Conservation (phyloP, 2,329 filamentous ascomycete species). For the Aspergillus viridinutans region DNA sequence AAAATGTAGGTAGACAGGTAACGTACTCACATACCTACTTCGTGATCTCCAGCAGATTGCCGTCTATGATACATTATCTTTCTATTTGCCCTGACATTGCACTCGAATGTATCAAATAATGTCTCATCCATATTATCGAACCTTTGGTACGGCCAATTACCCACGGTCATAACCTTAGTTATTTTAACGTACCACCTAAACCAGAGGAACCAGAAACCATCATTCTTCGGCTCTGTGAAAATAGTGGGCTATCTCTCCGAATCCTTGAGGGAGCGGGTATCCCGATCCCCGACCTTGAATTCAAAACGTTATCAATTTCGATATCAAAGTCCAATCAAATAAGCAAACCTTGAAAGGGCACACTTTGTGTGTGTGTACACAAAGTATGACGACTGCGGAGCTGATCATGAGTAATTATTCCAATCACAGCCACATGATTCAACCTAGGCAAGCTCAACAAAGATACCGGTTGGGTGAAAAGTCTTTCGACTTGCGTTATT, state of each 20-base stretch:
- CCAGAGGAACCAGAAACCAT: constrained; percentile 5
- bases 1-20: neutral
- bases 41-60: neutral
- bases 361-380: neutral
- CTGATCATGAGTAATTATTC: neutral
- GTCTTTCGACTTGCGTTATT: neutral
- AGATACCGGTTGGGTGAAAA: constrained; percentile 12
- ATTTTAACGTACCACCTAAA: constrained; percentile 4
- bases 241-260: constrained; percentile 9
- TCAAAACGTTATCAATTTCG: neutral
- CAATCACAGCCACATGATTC: constrained; percentile 2
- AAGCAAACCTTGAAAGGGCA: neutral
- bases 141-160: constrained; percentile 1
- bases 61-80: neutral
- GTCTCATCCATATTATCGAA: neutral
- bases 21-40: neutral
- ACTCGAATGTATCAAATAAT: neutral
- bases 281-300: constrained; percentile 5
- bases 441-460: constrained; percentile 5
- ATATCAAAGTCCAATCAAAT: neutral
- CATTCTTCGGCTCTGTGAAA: constrained; percentile 14
- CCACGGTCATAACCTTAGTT: neutral
- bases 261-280: constrained; percentile 9
- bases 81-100: neutral
- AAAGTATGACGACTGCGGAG: neutral